Evolutionary conservation across 805 yeast genomes (phyloP).

Genomic region (Pichia ethanolica): DNA sequence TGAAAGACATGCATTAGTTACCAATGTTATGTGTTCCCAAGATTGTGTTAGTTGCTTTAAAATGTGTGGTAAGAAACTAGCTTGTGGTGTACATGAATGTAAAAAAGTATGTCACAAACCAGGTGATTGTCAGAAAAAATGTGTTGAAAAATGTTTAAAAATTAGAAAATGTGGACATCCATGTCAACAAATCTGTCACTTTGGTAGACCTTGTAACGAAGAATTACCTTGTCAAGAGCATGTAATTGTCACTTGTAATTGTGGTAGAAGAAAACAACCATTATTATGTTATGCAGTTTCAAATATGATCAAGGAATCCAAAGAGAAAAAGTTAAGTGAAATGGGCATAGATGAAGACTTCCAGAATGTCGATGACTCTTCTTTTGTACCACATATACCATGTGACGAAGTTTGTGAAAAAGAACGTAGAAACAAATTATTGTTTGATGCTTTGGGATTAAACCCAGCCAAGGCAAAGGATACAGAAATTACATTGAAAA

Average conservation of each 20-base stretch:
- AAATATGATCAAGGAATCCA: constrained; percentile 11
- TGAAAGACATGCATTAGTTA: constrained; percentile 31
- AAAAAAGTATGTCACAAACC: constrained; percentile 45
- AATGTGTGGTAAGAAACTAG: constrained; percentile 45
- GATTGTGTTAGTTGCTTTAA: constrained; percentile 61
- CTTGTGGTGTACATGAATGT: constrained; percentile 46
- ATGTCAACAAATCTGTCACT: constrained; percentile 62
- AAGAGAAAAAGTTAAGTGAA: not conserved
- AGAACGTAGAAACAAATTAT: constrained; percentile 48
- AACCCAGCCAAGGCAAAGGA: constrained; percentile 10
- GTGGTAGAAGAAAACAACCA: constrained; percentile 47
- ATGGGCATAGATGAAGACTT: not conserved
- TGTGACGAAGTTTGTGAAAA: constrained; percentile 70
- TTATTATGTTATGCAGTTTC: constrained; percentile 42
- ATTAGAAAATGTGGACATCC: constrained; percentile 60
- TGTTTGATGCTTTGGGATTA: constrained; percentile 54
- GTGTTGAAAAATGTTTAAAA: constrained; percentile 54
- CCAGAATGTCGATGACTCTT: not conserved
- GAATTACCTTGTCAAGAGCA: constrained; percentile 41
- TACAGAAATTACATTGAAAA: constrained; percentile 17
- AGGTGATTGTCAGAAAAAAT: constrained; percentile 53
- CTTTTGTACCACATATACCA: constrained; percentile 27
- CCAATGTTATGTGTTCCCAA: constrained; percentile 66
- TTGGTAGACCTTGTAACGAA: constrained; percentile 41
- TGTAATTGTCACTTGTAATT: constrained; percentile 50